Conservation (phyloP, 2,329 filamentous ascomycete species). For the Pyricularia pennisetigena region DNA sequence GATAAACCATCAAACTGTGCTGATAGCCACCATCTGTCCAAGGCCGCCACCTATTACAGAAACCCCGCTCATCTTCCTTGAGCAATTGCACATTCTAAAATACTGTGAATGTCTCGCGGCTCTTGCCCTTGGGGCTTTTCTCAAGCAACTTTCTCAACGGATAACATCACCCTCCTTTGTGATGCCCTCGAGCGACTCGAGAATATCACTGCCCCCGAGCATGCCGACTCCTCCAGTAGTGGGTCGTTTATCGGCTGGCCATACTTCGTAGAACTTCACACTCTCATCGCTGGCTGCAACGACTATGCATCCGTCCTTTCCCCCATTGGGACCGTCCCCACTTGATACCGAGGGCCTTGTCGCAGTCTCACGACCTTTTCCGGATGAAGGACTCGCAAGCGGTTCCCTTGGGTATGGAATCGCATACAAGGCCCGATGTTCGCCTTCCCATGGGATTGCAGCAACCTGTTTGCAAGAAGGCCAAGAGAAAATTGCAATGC, state of each 20-base stretch:
- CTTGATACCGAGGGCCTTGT: conserved; percentile 7
- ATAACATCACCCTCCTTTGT: conserved; percentile 65
- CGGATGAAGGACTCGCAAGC: conserved; percentile 1
- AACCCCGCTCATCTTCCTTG: neutral
- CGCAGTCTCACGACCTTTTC: neutral
- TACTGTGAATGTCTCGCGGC: neutral
- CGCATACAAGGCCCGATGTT: conserved; percentile 76
- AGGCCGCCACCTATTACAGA: neutral
- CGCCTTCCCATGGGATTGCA: conserved; percentile 73
- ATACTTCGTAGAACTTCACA: conserved; percentile 93
- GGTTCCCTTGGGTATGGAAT: conserved; percentile 62
- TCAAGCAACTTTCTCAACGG: conserved; percentile 36
- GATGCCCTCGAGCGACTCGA: conserved; percentile 73
- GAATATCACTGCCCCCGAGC: conserved; percentile 74
- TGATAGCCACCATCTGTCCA: neutral
- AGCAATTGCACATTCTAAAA: neutral
- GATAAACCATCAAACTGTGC: neutral
- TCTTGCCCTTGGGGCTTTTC: neutral
- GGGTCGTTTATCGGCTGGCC: conserved; percentile 54
- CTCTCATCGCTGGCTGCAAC: conserved; percentile 87
- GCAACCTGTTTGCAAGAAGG: conserved; percentile 81
- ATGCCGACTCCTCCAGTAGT: conserved; percentile 45
- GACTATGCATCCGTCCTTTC: conserved; percentile 68
- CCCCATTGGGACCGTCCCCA: neutral
- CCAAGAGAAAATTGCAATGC: conserved; percentile 92